Evolutionary conservation across 768 basidiomycete genomes (phyloP).

Genomic region (Boletus reticuloceps): DNA sequence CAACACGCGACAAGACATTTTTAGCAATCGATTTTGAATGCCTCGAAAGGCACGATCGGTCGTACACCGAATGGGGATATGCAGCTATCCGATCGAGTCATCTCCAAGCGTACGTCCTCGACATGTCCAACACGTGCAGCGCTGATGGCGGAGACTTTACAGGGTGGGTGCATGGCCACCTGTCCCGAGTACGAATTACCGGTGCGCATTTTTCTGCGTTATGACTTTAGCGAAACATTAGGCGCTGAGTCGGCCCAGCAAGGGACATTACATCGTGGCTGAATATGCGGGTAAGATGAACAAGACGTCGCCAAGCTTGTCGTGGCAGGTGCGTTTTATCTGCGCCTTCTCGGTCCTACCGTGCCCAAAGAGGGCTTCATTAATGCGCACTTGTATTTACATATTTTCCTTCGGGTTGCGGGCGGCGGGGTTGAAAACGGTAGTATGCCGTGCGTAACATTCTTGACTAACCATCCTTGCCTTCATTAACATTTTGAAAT

Average conservation of each 20-base stretch:
- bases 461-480: background rate
- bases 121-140: background rate
- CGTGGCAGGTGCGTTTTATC: slow-evolving; percentile 62
- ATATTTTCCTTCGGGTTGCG: background rate
- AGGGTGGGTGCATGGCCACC: slow-evolving; percentile 78
- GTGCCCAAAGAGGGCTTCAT: slow-evolving; percentile 16
- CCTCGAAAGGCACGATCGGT: slow-evolving; percentile 67
- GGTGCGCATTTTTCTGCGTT: slow-evolving; percentile 42
- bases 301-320: slow-evolving; percentile 59
- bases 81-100: slow-evolving; percentile 73
- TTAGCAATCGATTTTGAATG: slow-evolving; percentile 73
- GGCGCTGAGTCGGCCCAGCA: slow-evolving; percentile 29
- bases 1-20: slow-evolving; percentile 67
- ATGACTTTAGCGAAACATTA: background rate
- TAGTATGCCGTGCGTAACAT: slow-evolving; percentile 61
- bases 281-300: slow-evolving; percentile 69
- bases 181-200: slow-evolving; percentile 69
- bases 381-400: slow-evolving; percentile 7
- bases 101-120: slow-evolving; percentile 57
- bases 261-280: slow-evolving; percentile 70
- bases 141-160: slow-evolving; percentile 6
- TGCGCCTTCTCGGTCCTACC: slow-evolving; percentile 2
- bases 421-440: slow-evolving; percentile 1
- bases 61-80: slow-evolving; percentile 79
- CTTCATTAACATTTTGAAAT: slow-evolving; percentile 1